Evolutionary conservation across 148 eudicot genomes (phyloP).

Genomic region (Gaultheria prostrata): DNA sequence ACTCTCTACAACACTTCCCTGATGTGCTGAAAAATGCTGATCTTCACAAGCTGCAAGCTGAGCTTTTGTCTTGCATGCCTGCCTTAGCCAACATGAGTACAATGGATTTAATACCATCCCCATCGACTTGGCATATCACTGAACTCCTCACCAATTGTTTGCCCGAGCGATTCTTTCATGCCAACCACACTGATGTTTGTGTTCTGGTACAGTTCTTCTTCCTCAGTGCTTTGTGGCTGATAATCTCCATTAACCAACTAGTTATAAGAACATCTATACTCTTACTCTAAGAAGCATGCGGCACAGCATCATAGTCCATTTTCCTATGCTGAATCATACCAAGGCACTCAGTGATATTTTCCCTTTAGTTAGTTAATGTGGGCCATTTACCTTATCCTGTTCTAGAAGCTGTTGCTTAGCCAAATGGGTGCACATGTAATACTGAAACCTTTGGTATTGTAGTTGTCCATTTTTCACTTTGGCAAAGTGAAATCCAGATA

Average conservation of each 20-base stretch:
- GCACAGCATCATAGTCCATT: not conserved
- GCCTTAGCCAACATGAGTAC: slow-evolving; percentile 69
- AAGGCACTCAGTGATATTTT: not conserved
- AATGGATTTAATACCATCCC: slow-evolving; percentile 42
- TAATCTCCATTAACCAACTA: not conserved
- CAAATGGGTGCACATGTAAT: not conserved
- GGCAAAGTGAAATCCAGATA: not conserved
- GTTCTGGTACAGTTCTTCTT: slow-evolving; percentile 56
- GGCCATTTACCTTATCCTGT: not conserved
- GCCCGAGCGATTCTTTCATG: slow-evolving; percentile 69
- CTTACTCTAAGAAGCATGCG: not conserved
- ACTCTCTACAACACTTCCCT: slow-evolving; percentile 58
- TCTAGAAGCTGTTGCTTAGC: not conserved
- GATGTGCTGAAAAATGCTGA: slow-evolving; percentile 66
- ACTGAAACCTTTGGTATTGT: not conserved
- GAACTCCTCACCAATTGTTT: slow-evolving; percentile 79
- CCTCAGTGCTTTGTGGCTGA: not conserved
- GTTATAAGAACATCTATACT: not conserved
- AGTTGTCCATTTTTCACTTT: slow-evolving; percentile 1
- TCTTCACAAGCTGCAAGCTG: slow-evolving; percentile 61
- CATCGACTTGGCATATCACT: slow-evolving; percentile 63
- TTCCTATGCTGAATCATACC: not conserved
- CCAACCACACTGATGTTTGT: slow-evolving; percentile 65
- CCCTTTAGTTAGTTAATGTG: not conserved
- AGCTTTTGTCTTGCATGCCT: slow-evolving; percentile 70